Evolutionary conservation across 306 rosid species (phyloP), one percentile per base, ranked within the genome.

Genomic region (Amphicarpaea edgeworthii): DNA sequence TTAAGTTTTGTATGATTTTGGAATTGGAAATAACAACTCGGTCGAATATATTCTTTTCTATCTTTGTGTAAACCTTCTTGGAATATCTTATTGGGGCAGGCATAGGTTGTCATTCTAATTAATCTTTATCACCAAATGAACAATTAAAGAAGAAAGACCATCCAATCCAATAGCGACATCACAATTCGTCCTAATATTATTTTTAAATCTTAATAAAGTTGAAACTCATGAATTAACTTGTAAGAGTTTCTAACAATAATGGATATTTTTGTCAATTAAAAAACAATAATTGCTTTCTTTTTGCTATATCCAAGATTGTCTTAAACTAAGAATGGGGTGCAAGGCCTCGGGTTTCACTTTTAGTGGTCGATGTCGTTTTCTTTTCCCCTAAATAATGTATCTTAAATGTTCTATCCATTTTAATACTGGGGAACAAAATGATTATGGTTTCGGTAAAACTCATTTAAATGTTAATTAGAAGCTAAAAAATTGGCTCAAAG

Each of bases 61-160:
- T 34, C 1, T 34, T 34, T 34, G 40, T 6, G 40, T 1, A 34
- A 34, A 34, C 40, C 0, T 34, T 6, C 9, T 34, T 34, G 40
- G 40, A 34, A 34, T 34, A 7, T 34, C 1, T 34, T 34, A 34
- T 34, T 34, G 37, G 7, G 30, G 62, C 34, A 58, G 40, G 5
- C 38, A 58, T 58, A 58, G 17, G n/a, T 58, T 55, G 37, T 55
- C 34, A 23, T 10, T 55, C 34, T 57, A 26, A 57, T 57, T 57
- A 26, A 57, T 57, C 17, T 17, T 57, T 57, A 26, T 26, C 38
- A 57, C 10, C 1, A 30, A 59, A 11, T 59, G 40, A 59, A 28
- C 19, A 28, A 28, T 11, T 26, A 20, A 58, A 58, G 40, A 58
- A 58, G 40, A 58, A 58, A 34, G 64, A 26, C 40, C 19, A 24